Base-by-base conservation (phyloP, 352 stramenopile genomes). In the Phytophthora macrochlamydospora region DNA sequence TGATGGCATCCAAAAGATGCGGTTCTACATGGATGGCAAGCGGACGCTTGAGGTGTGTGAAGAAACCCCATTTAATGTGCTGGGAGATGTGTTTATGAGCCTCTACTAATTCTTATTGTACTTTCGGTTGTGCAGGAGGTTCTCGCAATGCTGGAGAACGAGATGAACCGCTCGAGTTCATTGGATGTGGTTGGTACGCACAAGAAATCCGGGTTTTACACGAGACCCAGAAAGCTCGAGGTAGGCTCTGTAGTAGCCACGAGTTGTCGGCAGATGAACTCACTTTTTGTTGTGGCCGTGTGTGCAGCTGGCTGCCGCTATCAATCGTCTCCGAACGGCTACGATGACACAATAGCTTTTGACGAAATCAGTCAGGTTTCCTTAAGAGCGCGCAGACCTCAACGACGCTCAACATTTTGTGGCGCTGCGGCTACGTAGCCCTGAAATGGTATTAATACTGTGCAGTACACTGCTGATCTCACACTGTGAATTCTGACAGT, bases 301-400 rank as follows among this genome's bases (percentile, higher is more conserved):
- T 64, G 1, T 66, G 9, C 56, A 97, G 85, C 51, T 97, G 57
- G 90, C 90, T n/a, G 89, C 89, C 8, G 89, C 89, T 38, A 85
- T 97, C 52, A 97, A 97, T 52, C 85, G 89, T 33, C 65, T 97
- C n/a, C 79, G 91, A 51, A 86, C 71, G 51, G 86, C 84, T 33
- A 87, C 73, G 28, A 80, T 93, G 51, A 90, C 64, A 7, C 81
- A 93, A 72, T 89, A 90, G 31, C 9, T 3, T 13, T 3, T 13
- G 18, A 24, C 18, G 18, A 24, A 24, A 24, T 24, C 18, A 24
- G 18, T 24, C 18, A 24, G 18, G 18, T 24, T 24, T 24, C 18
- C 18, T 24, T 24, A 24, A 24, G 18, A 24, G 18, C 18, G 18
- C 18, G 18, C 18, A 24, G 18, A 24, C 18, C 18, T 24, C 18